Conservation (phyloP, 805 yeast genomes). For the Ogataea degrootiae region DNA sequence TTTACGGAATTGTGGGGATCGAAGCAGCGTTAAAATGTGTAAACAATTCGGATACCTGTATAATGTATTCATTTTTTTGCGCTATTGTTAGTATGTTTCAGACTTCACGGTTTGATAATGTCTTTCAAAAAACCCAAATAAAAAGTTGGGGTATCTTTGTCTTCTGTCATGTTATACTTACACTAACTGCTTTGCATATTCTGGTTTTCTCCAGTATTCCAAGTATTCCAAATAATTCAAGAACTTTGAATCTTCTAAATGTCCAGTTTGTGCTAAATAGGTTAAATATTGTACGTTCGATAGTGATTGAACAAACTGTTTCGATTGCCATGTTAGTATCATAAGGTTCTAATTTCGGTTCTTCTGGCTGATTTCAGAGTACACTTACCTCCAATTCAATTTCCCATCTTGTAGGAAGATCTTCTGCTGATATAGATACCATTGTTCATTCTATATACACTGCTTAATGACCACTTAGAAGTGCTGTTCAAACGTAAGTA, state of each 20-base stretch:
- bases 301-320: slow-evolving; percentile 80
- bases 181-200: slow-evolving; percentile 65
- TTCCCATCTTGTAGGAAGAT: slow-evolving; percentile 79
- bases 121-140: too few species aligned
- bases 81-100: background rate
- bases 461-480: background rate
- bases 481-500: background rate
- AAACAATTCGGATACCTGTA: slow-evolving; percentile 77
- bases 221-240: slow-evolving; percentile 73
- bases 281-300: slow-evolving; percentile 86
- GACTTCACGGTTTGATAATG: too few species aligned
- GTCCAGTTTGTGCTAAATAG: slow-evolving; percentile 79
- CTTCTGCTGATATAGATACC: slow-evolving; percentile 14
- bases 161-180: slow-evolving; percentile 16
- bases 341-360: too few species aligned
- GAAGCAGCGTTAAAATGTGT: slow-evolving; percentile 65
- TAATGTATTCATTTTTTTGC: slow-evolving; percentile 5
- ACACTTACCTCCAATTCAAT: slow-evolving; percentile 67
- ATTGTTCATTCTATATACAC: background rate
- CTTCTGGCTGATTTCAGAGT: background rate
- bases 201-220: slow-evolving; percentile 78
- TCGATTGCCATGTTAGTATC: slow-evolving; percentile 1
- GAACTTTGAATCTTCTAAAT: slow-evolving; percentile 66
- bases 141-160: too few species aligned
- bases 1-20: slow-evolving; percentile 47